Evolutionary conservation across 257 asterid genomes (phyloP), one percentile per base, ranked within the genome.

Genomic region (Marsdenia floribunda): DNA sequence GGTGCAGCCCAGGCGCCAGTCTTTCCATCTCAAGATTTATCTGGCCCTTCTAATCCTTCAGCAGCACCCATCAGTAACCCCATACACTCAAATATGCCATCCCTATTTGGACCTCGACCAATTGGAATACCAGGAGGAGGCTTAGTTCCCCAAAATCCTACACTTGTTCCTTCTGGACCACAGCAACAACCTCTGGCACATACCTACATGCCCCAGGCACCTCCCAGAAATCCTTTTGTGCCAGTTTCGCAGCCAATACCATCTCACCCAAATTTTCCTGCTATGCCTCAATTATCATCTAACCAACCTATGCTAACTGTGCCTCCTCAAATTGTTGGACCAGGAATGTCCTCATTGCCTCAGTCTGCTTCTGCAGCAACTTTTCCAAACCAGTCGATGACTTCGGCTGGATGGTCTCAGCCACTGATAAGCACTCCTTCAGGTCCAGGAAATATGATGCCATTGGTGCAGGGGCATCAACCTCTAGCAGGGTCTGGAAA

Each of bases 91-190:
- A 83, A 75, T 81, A 73, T 78, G 79, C 87, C 87, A 42, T 76
- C 92, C 5, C n/a, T 74, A 40, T 86, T 83, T 64, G 90, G 87
- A 70, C 87, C 86, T 52, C 89, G 79, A 71, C 85, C 89, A 10
- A 75, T 74, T 49, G 55, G 85, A 54, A 66, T 85, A 38, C 76
- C 90, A 60, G 90, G 86, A 80, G 84, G 87, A 79, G 84, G 75
- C 77, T 84, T 82, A 0, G 84, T 81, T 71, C 58, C 80, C 57
- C 93, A 86, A 85, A 90, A 85, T 55, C 81, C 82, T 68, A 80
- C 88, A 21, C 66, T 61, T 49, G 44, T 68, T 75, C 75, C 83
- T 63, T 79, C 88, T 44, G 83, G 83, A 42, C 86, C 87, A 70
- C 90, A 77, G 77, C 69, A 47, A 44, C 85, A 70, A 81, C 52